phyloP scores from a whole-genome alignment of 2,329 filamentous ascomycete species.

The Fusarium denticulatum region DNA sequence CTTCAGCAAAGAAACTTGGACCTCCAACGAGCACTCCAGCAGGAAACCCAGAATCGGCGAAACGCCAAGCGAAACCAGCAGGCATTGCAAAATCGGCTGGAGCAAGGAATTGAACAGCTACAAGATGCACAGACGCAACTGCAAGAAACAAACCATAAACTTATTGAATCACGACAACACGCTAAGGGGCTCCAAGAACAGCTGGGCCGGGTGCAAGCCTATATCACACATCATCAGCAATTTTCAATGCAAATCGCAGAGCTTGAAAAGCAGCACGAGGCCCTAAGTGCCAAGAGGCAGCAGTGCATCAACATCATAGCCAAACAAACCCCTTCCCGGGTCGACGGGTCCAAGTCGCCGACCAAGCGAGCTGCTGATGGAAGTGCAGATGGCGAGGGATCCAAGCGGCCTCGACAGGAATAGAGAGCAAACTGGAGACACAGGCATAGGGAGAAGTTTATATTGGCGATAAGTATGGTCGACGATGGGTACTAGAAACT shows the following conservation, averaged over 20 bases:
- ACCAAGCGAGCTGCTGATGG: not conserved
- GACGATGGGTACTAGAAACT: too few relatives aligned
- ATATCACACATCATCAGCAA: accelerated
- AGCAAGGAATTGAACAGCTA: accelerated
- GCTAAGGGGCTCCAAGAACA: not conserved
- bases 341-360: accelerated
- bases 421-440: too few relatives aligned
- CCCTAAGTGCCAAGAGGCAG: accelerated
- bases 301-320: accelerated
- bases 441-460: too few relatives aligned
- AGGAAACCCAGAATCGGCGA: accelerated
- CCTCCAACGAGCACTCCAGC: not conserved
- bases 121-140: too few relatives aligned
- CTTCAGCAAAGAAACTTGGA: not conserved
- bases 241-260: accelerated
- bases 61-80: accelerated
- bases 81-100: not conserved
- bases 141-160: not conserved
- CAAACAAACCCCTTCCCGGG: accelerated
- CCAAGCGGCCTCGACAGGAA: not conserved
- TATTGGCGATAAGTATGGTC: too few relatives aligned
- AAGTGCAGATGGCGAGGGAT: accelerated
- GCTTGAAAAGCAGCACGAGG: accelerated
- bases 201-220: too few relatives aligned
- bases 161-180: not conserved